These are phyloP conservation scores for Trichophyton benhamiae DNA, from an alignment of 2,329 filamentous ascomycete genomes.

Conservation along the genomic window DNA sequence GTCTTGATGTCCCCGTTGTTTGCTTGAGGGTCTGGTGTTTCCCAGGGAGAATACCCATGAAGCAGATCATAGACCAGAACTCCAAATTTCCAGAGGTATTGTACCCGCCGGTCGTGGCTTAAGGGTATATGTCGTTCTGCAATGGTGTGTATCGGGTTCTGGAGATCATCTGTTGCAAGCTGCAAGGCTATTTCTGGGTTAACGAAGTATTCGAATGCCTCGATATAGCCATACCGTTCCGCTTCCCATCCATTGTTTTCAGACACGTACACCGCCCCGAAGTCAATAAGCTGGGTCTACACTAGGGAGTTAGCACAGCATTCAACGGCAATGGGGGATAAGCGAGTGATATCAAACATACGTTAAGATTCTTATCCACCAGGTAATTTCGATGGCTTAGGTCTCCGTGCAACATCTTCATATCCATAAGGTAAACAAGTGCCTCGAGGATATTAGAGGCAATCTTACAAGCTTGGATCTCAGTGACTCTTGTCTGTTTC, in stretches of 20 bases:
- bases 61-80: constrained; percentile 21
- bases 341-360: constrained; percentile 9
- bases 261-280: constrained; percentile 17
- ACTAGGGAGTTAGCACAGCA: background rate
- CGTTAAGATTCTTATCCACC: constrained; percentile 20
- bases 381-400: constrained; percentile 23
- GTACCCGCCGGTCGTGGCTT: constrained; percentile 15
- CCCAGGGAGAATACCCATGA: constrained; percentile 25
- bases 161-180: background rate
- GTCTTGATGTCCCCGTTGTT: constrained; percentile 3
- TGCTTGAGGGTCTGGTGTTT: constrained; percentile 14
- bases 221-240: constrained; percentile 6
- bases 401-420: constrained; percentile 21
- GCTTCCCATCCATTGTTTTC: constrained; percentile 6
- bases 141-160: background rate
- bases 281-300: constrained; percentile 20
- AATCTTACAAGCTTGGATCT: constrained; percentile 21
- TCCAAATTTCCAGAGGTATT: constrained; percentile 20
- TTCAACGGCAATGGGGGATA: background rate
- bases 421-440: constrained; percentile 20
- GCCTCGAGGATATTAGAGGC: constrained; percentile 21
- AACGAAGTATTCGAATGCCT: constrained; percentile 20
- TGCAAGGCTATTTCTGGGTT: constrained; percentile 18
- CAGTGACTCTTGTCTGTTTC: constrained; percentile 16
- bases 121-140: background rate